These are phyloP conservation scores for Solanum chacoense DNA, from an alignment of 305 asterid genomes.

Conservation along the genomic window DNA sequence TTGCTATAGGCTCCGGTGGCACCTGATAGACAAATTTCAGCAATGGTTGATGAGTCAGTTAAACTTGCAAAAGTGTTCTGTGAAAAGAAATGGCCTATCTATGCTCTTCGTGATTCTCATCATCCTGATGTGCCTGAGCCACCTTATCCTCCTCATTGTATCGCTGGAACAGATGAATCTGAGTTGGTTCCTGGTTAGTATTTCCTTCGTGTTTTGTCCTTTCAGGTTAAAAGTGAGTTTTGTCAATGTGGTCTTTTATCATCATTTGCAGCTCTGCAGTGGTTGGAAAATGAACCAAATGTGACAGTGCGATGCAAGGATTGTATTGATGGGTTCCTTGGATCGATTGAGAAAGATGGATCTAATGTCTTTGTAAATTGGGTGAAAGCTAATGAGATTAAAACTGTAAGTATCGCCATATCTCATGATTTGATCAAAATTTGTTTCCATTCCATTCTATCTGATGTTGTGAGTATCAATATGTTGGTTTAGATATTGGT, in stretches of 20 bases:
- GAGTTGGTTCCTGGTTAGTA: conserved; percentile 63
- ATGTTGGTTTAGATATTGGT: conserved; percentile 48
- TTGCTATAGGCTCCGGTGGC: conserved; percentile 64
- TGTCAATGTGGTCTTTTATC: conserved; percentile 7
- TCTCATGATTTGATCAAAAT: neutral
- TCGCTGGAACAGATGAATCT: conserved; percentile 66
- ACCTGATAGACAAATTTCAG: conserved; percentile 53
- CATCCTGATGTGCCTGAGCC: conserved; percentile 84
- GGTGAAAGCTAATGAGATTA: conserved; percentile 67
- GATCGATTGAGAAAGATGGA: conserved; percentile 77
- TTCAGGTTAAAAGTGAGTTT: neutral
- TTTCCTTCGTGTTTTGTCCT: neutral
- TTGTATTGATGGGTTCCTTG: conserved; percentile 77
- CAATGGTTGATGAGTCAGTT: conserved; percentile 79
- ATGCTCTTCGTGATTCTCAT: conserved; percentile 63
- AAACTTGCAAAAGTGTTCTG: conserved; percentile 56
- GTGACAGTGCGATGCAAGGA: conserved; percentile 67
- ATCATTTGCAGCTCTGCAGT: conserved; percentile 46
- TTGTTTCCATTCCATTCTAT: neutral
- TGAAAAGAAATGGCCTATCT: conserved; percentile 67
- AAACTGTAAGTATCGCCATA: conserved; percentile 36
- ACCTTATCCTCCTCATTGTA: conserved; percentile 92
- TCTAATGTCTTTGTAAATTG: conserved; percentile 71
- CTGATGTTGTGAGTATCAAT: neutral
- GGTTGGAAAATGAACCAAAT: conserved; percentile 76